phyloP scores from a whole-genome alignment of 2,329 filamentous ascomycete species.

The Scleromitrula shiraiana region DNA sequence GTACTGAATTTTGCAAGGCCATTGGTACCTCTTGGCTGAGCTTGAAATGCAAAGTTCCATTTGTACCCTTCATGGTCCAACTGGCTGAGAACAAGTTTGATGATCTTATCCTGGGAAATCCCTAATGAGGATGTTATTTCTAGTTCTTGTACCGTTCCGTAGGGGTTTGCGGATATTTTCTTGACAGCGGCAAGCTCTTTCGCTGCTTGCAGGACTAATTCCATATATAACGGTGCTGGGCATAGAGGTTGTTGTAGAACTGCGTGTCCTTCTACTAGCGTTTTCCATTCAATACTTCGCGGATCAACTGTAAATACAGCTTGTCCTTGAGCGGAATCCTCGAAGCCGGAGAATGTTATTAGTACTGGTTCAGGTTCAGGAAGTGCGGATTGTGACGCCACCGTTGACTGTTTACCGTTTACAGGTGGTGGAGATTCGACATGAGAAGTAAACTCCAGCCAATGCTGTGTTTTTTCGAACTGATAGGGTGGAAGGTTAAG shows the following conservation, averaged over 20 bases:
- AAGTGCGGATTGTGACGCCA: no score
- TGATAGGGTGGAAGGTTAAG: slow-evolving; percentile 31
- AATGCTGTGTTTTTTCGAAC: slow-evolving; percentile 30
- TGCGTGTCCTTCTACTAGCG: neutral
- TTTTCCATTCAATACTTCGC: neutral
- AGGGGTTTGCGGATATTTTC: neutral
- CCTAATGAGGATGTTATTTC: neutral
- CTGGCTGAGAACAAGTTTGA: neutral
- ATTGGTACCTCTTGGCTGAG: no score
- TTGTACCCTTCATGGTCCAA: neutral
- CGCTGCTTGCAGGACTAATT: neutral
- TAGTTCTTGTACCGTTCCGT: neutral
- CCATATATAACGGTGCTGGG: slow-evolving; percentile 3
- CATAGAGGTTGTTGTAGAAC: neutral
- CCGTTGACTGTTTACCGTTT: no score
- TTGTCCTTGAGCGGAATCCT: neutral
- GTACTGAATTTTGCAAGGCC: neutral
- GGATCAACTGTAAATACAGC: neutral
- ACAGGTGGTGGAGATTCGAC: no score
- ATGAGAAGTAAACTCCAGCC: no score
- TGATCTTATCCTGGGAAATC: neutral
- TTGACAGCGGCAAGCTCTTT: neutral
- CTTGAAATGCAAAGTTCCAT: neutral
- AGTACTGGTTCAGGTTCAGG: neutral
- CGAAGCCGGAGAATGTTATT: neutral